phyloP scores from a whole-genome alignment of 2,329 filamentous ascomycete genomes.

The Daldinia sp. region DNA sequence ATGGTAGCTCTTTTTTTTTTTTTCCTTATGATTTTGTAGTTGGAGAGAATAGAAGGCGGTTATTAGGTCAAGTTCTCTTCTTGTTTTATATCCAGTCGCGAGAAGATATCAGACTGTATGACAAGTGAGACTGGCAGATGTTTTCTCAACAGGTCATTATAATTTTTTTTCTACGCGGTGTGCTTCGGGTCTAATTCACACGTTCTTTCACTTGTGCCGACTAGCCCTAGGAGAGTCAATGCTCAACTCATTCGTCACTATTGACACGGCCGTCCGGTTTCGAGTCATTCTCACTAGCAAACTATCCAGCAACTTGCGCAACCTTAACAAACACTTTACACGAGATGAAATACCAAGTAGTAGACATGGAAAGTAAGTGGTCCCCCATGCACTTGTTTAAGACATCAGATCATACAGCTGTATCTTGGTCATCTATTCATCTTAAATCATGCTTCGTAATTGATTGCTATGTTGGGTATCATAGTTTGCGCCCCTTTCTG shows the following conservation, averaged over 20 bases:
- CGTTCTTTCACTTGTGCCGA: background rate
- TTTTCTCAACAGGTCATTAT: background rate
- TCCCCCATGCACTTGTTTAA: background rate
- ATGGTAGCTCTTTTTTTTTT: background rate
- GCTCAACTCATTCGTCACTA: background rate
- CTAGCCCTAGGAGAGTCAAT: background rate
- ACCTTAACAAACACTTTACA: slow-evolving; percentile 9
- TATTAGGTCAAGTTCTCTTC: background rate
- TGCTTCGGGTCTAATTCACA: background rate
- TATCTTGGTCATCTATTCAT: background rate
- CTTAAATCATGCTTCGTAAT: background rate
- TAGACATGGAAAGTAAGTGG: too few species aligned
- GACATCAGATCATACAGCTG: background rate
- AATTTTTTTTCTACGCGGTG: background rate
- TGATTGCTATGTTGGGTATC: background rate
- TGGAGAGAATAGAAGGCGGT: background rate
- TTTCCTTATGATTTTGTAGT: background rate
- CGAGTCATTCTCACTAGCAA: background rate
- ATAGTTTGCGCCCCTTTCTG: slow-evolving; percentile 10
- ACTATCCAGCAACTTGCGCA: background rate
- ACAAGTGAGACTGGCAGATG: background rate
- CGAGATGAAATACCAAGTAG: background rate
- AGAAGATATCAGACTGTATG: too few species aligned
- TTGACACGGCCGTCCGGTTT: background rate
- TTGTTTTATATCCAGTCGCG: too few species aligned